A percentile compares a stretch with the other conserved stretches of the same genome.
Evolutionary conservation across 1,139 yeast genomes (phyloP).

Genomic region (Candida pseudoviswanathii): DNA sequence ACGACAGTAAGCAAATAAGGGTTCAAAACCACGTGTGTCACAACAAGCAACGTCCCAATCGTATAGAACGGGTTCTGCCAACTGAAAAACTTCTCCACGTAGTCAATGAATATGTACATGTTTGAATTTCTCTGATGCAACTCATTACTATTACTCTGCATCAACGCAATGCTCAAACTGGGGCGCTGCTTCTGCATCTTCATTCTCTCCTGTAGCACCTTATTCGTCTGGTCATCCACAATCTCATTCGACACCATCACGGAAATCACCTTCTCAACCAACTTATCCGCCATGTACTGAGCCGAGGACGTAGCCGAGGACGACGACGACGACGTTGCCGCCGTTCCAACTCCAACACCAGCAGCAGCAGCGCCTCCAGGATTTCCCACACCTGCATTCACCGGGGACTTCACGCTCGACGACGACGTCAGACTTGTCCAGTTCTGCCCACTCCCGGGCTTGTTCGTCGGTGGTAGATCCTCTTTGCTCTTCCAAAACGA

Average conservation of each 20-base stretch:
- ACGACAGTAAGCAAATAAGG: conserved; percentile 57
- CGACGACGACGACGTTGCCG: not conserved
- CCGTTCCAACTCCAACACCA: too few species aligned
- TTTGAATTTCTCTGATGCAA: conserved; percentile 65
- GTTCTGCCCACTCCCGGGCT: not conserved
- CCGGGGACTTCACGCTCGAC: too few species aligned
- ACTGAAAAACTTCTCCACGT: conserved; percentile 50
- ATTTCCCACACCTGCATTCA: too few species aligned
- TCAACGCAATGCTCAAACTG: conserved; percentile 64
- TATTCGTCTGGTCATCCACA: conserved; percentile 35
- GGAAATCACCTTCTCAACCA: conserved; percentile 66
- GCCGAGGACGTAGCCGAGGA: conserved; percentile 20
- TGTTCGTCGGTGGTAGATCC: not conserved
- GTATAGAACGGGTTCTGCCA: conserved; percentile 73
- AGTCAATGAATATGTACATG: conserved; percentile 63
- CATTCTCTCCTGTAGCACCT: conserved; percentile 48
- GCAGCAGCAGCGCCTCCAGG: too few species aligned
- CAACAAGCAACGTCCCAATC: conserved; percentile 54
- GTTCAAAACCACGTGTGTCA: conserved; percentile 61
- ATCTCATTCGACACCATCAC: conserved; percentile 73
- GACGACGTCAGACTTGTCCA: conserved; percentile 4
- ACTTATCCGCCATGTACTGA: conserved; percentile 55
- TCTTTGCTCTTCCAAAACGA: conserved; percentile 19
- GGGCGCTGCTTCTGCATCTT: conserved; percentile 67
- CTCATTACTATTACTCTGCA: conserved; percentile 69